Conservation (phyloP, 1,284 basidiomycete genomes). For the Tremellales sp. region DNA sequence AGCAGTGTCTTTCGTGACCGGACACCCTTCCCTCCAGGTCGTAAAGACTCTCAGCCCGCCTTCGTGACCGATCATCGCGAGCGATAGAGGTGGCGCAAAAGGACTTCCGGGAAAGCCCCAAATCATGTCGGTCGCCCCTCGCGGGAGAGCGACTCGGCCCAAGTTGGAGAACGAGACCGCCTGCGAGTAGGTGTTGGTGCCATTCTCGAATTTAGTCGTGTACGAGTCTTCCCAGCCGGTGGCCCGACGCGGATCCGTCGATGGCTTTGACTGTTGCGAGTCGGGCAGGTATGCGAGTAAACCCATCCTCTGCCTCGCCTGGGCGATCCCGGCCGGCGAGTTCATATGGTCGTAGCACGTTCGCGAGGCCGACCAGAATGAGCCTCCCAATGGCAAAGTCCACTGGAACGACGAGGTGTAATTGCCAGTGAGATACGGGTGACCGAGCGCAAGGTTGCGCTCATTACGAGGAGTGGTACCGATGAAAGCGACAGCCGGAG, state of each 20-base stretch:
- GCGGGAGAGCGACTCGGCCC: constrained; percentile 21
- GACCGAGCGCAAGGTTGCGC: constrained; percentile 18
- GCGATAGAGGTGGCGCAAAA: constrained; percentile 15
- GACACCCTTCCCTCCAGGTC: constrained; percentile 26
- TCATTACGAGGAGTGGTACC: constrained; percentile 24
- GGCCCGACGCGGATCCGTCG: constrained; percentile 14
- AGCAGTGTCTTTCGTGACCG: constrained; percentile 9
- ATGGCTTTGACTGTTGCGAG: neutral
- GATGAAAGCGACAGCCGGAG: constrained; percentile 8
- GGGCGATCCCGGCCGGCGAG: constrained; percentile 2
- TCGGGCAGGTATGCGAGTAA: constrained; percentile 36
- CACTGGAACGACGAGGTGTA: constrained; percentile 20
- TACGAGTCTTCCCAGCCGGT: constrained; percentile 43
- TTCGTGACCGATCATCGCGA: constrained; percentile 29
- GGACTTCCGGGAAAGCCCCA: constrained; percentile 32
- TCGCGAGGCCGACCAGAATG: constrained; percentile 25
- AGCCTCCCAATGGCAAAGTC: neutral
- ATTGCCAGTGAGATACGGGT: constrained; percentile 27
- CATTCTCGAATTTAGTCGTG: constrained; percentile 9
- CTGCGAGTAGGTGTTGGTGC: constrained; percentile 10
- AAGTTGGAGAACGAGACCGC: constrained; percentile 37
- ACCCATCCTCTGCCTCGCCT: constrained; percentile 26
- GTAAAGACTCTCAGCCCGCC: constrained; percentile 27
- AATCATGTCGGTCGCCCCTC: constrained; percentile 22
- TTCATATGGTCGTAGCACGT: constrained; percentile 7